Evolutionary conservation across 345 rosid species (phyloP).

Genomic region (Linum usitatissimum): DNA sequence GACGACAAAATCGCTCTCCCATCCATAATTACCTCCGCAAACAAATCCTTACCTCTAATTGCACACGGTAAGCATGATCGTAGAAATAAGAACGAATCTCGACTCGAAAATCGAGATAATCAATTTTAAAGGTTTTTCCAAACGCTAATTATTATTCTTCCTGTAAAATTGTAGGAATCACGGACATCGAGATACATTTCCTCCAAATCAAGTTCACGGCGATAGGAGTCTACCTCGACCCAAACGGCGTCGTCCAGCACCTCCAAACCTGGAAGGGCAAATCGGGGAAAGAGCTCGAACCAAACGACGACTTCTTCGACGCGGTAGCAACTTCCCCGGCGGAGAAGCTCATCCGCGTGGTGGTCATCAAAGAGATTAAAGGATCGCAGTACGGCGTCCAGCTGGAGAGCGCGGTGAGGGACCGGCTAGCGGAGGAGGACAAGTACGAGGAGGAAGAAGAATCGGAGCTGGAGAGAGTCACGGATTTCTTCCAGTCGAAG

Average conservation of each 20-base stretch:
- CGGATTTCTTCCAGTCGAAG: slow-evolving; percentile 74
- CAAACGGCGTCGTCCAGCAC: slow-evolving; percentile 35
- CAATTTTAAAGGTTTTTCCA: background rate
- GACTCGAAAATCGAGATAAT: background rate
- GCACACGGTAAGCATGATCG: slow-evolving; percentile 44
- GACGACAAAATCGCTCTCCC: slow-evolving; percentile 70
- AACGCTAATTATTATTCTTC: background rate
- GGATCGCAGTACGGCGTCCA: slow-evolving; percentile 93
- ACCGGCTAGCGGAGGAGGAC: slow-evolving; percentile 68
- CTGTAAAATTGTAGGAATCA: slow-evolving; percentile 38
- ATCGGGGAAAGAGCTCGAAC: slow-evolving; percentile 40
- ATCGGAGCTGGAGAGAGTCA: slow-evolving; percentile 63
- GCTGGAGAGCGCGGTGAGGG: slow-evolving; percentile 72
- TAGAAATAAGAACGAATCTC: background rate
- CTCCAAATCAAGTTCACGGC: slow-evolving; percentile 92
- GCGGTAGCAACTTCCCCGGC: slow-evolving; percentile 47
- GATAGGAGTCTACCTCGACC: slow-evolving; percentile 78
- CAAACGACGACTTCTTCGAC: slow-evolving; percentile 70
- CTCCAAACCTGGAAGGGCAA: slow-evolving; percentile 73
- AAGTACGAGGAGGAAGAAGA: slow-evolving; percentile 93
- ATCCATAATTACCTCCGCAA: slow-evolving; percentile 28
- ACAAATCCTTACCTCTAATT: slow-evolving; percentile 53
- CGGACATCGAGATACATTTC: slow-evolving; percentile 87
- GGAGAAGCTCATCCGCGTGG: slow-evolving; percentile 64
- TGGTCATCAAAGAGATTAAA: slow-evolving; percentile 84